Conservation (phyloP, 2,329 filamentous ascomycete genomes). For the Fusarium nygamai region DNA sequence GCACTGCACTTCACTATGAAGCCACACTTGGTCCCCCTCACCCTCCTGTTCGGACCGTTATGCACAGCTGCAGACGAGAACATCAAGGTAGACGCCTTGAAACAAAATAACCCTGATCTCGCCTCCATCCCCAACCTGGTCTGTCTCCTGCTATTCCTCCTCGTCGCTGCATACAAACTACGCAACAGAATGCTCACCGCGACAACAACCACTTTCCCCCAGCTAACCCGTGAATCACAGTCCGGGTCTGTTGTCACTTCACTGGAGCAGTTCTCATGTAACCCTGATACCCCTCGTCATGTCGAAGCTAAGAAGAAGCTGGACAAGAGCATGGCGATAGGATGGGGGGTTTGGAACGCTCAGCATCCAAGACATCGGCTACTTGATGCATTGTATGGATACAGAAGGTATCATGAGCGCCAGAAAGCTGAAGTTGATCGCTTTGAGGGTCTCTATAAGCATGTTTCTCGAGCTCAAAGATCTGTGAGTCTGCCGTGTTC, state of each 20-base stretch:
- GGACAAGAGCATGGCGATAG: constrained; percentile 42
- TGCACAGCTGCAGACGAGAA: constrained; percentile 16
- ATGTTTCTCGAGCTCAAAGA: constrained; percentile 49
- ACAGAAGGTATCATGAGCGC: constrained; percentile 47
- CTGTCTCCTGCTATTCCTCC: constrained; percentile 16
- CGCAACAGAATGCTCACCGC: background rate
- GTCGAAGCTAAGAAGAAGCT: constrained; percentile 46
- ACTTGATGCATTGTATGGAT: constrained; percentile 53
- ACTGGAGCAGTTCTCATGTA: constrained; percentile 35
- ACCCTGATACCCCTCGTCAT: constrained; percentile 41
- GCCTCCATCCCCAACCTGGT: constrained; percentile 32
- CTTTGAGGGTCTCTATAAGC: constrained; percentile 49
- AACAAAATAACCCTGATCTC: constrained; percentile 9
- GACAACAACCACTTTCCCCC: background rate
- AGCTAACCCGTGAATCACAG: constrained; percentile 23
- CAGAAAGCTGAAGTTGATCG: constrained; percentile 51
- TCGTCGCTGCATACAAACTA: background rate
- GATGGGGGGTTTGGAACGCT: constrained; percentile 46
- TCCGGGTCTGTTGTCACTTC: constrained; percentile 37
- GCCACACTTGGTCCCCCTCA: background rate
- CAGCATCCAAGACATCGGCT: constrained; percentile 53
- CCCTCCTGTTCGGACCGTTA: constrained; percentile 2
- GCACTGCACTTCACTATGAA: constrained; percentile 3
- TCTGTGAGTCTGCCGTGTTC: background rate
- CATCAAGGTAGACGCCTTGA: constrained; percentile 10